These are phyloP conservation scores for Sequoia sempervirens DNA, from an alignment of 75 land plant genomes.

Conservation along the genomic window DNA sequence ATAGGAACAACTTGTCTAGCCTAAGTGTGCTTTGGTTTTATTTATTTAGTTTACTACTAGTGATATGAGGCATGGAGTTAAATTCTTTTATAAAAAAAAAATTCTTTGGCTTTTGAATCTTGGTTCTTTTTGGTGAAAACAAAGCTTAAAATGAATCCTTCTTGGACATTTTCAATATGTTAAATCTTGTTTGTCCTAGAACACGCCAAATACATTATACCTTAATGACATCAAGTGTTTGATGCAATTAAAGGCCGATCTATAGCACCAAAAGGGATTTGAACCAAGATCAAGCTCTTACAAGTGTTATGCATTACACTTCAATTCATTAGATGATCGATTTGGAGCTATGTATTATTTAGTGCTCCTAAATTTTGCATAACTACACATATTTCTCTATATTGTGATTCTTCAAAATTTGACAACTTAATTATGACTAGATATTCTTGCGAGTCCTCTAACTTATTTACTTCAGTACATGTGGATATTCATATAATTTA, in stretches of 20 bases:
- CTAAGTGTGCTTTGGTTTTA: background rate
- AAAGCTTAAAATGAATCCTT: background rate
- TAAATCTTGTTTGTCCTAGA: background rate
- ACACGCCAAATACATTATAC: background rate
- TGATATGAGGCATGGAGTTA: background rate
- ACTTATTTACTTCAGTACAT: too few relatives aligned
- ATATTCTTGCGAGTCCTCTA: too few relatives aligned
- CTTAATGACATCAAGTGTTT: background rate
- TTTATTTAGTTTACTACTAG: background rate
- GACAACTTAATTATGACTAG: too few relatives aligned
- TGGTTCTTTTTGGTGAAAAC: background rate
- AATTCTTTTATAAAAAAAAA: background rate
- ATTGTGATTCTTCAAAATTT: too few relatives aligned
- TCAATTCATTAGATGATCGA: too few relatives aligned
- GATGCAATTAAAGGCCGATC: background rate
- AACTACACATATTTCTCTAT: too few relatives aligned
- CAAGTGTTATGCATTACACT: background rate
- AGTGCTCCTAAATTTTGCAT: too few relatives aligned
- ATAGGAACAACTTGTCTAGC: background rate
- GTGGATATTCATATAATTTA: too few relatives aligned
- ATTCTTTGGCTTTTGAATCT: background rate
- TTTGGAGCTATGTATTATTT: too few relatives aligned
- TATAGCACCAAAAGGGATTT: background rate
- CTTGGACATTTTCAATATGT: too few relatives aligned
- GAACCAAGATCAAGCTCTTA: background rate